Base-by-base conservation (phyloP, 1,284 basidiomycete genomes). In the Takashimella tepidaria region DNA sequence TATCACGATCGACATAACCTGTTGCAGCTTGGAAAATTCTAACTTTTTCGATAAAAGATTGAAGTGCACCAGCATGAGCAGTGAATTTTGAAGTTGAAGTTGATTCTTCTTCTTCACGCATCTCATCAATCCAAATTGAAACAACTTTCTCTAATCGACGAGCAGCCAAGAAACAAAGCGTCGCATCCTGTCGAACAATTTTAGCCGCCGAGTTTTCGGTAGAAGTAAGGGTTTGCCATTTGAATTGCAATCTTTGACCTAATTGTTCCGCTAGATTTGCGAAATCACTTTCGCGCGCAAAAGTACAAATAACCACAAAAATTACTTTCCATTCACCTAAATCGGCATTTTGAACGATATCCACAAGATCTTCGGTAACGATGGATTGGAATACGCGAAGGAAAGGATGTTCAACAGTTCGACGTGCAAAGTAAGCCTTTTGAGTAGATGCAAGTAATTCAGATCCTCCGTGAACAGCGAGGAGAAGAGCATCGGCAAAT, bases 11-110 rank as follows among this genome's bases (percentile, higher is more conserved):
- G 58, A 84, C 81, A 73, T 97, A 98, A 40, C 82, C 83, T 50
- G 90, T 89, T 0, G 95, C 95, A 52, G 84, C 82, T 58, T 89
- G 86, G 83, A 98, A 98, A 41, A 96, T 85, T 1, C 90, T 86
- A 42, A 98, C 92, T 78, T 98, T 98, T 76, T 98, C 95, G 68
- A 98, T 84, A 77, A 98, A 95, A 0, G 87, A 87, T 75, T 98
- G 92, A 27, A 98, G 78, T 1, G 93, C 92, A 47, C 86, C 82
- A 0, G 88, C 91, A 66, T 95, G 92, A 0, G 88, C 86, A 6
- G 90, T 85, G 73, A 93, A 97, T 10, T 79, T 79, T 1, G 88
- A 87, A 0, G 59, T 51, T 5, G 60, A 49, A 1, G 66, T 47
- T 5, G 62, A 52, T 50, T 79, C 79, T 78, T 97, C 92, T 60